Evolutionary conservation across 768 basidiomycete species (phyloP).

Genomic region (Galerina sulciceps): DNA sequence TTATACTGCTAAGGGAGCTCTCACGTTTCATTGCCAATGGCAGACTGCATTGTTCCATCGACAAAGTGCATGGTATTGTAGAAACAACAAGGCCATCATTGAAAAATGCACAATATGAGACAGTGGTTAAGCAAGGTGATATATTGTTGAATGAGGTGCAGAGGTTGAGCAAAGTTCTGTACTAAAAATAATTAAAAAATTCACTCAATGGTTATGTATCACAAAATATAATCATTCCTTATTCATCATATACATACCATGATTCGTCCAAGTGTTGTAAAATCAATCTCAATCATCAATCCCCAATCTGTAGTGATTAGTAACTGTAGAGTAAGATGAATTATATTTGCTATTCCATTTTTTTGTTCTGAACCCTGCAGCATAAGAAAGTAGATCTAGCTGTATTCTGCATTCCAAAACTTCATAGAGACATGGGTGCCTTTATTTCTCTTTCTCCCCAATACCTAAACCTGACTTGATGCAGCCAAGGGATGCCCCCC

Average conservation of each 20-base stretch:
- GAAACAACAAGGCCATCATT: constrained; percentile 77
- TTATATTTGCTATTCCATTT: too few species aligned
- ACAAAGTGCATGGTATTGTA: constrained; percentile 93
- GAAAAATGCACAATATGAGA: constrained; percentile 89
- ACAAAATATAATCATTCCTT: too few species aligned
- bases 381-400: too few species aligned
- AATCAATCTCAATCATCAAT: too few species aligned
- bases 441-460: not conserved
- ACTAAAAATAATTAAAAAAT: too few species aligned
- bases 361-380: too few species aligned
- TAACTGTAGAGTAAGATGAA: too few species aligned
- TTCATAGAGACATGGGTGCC: too few species aligned
- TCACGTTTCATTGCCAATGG: constrained; percentile 90
- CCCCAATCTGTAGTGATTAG: too few species aligned
- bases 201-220: not conserved
- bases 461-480: constrained; percentile 34
- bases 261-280: too few species aligned
- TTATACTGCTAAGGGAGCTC: constrained; percentile 65
- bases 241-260: too few species aligned
- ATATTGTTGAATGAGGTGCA: constrained; percentile 86
- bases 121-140: constrained; percentile 93
- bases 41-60: constrained; percentile 85
- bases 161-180: constrained; percentile 87
- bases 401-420: too few species aligned
- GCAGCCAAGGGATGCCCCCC: constrained; percentile 31